phyloP scores from a whole-genome alignment of 257 asterid genomes.

The Ajuga chamaepitys region DNA sequence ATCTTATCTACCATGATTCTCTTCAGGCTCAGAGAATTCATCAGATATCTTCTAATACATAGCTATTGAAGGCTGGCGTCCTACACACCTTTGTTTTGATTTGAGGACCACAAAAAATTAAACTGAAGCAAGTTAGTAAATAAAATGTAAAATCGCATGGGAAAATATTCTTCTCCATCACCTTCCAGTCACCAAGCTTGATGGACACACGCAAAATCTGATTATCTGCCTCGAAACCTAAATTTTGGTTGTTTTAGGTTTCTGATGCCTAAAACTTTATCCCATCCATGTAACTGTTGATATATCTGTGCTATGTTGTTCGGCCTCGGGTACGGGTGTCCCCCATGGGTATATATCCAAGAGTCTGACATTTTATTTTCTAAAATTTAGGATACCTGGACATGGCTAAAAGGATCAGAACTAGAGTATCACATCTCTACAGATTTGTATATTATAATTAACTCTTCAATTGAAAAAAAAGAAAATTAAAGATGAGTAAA shows the following conservation, averaged over 20 bases:
- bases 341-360: no score
- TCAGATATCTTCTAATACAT: neutral
- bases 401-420: no score
- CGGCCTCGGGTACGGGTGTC: no score
- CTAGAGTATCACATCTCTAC: no score
- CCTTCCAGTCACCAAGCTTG: neutral
- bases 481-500: no score
- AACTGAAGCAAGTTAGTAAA: neutral
- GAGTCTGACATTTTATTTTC: no score
- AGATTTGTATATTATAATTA: no score
- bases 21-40: neutral
- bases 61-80: neutral
- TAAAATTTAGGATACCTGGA: no score
- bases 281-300: conserved; percentile 1
- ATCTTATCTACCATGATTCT: neutral
- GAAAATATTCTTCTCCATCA: neutral
- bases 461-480: no score
- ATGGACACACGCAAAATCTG: neutral
- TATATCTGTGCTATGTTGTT: no score
- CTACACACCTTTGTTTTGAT: neutral
- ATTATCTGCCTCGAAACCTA: neutral
- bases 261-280: neutral
- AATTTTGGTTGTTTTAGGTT: neutral
- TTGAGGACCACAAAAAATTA: conserved; percentile 2
- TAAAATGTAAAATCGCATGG: neutral